A percentile compares a stretch with the other conserved stretches of the same genome.
Conservation (phyloP, 805 yeast species). For the Metschnikowia chrysomelidarum region DNA sequence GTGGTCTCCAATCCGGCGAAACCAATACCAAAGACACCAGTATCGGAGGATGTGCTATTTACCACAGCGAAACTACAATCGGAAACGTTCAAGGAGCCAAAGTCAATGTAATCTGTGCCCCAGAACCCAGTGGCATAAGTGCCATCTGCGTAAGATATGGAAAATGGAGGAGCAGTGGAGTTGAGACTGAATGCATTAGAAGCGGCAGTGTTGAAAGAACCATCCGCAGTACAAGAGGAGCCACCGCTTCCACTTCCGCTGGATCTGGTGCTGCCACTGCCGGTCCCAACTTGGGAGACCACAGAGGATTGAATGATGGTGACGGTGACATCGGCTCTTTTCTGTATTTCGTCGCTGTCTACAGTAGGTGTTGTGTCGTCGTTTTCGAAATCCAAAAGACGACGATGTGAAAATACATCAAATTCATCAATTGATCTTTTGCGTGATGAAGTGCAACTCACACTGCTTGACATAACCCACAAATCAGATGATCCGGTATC, state of each 20-base stretch:
- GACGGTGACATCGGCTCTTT: conserved; percentile 1
- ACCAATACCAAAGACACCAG: conserved; percentile 78
- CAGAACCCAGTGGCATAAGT: conserved; percentile 49
- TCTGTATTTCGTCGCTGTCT: neutral
- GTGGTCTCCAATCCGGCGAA: conserved; percentile 68
- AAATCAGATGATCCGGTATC: conserved; percentile 47
- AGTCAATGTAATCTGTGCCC: conserved; percentile 58
- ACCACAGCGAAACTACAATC: conserved; percentile 74
- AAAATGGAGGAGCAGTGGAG: conserved; percentile 38
- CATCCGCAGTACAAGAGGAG: conserved; percentile 43
- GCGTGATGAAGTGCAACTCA: neutral
- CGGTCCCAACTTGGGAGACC: neutral
- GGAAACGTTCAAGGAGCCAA: conserved; percentile 49
- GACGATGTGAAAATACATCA: conserved; percentile 2
- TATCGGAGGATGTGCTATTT: conserved; percentile 55
- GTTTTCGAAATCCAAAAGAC: conserved; percentile 4
- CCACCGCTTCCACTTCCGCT: conserved; percentile 1
- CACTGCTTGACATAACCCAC: conserved; percentile 35
- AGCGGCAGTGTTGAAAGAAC: conserved; percentile 44
- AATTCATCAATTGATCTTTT: conserved; percentile 1
- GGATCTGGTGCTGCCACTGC: neutral
- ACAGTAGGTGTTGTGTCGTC: neutral
- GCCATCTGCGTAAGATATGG: conserved; percentile 48
- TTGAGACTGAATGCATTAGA: conserved; percentile 43
- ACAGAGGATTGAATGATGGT: neutral